phyloP scores from a whole-genome alignment of 257 asterid species.

The Penstemon barbatus region DNA sequence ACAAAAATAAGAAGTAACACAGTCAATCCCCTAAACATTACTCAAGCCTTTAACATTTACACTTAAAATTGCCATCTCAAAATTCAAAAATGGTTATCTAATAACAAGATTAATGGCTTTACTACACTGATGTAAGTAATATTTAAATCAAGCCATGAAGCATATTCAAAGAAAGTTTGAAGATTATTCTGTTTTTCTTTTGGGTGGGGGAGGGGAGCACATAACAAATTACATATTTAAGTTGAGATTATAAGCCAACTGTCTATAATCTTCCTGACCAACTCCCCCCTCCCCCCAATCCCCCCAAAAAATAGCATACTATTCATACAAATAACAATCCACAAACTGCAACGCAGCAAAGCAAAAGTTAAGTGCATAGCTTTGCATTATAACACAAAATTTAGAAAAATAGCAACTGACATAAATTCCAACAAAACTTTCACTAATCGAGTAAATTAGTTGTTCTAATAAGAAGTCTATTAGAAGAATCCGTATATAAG shows the following conservation, averaged over 20 bases:
- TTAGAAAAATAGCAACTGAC: conserved; percentile 5
- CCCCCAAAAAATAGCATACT: background rate
- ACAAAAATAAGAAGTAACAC: background rate
- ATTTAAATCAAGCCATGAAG: no score
- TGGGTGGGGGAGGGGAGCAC: background rate
- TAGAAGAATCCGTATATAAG: background rate
- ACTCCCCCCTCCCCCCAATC: no score
- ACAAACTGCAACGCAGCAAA: background rate
- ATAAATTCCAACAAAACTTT: background rate
- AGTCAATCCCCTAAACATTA: background rate
- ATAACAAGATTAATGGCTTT: no score
- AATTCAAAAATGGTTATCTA: no score
- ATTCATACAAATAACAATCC: background rate
- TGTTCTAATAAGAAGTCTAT: background rate
- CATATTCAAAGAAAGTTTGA: no score
- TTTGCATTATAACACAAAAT: background rate
- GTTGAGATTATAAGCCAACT: background rate
- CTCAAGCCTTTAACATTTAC: background rate
- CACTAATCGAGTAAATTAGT: background rate
- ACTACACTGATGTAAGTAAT: no score
- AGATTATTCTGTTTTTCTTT: no score
- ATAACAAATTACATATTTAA: background rate
- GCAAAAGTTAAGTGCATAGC: background rate
- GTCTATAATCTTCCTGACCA: background rate
- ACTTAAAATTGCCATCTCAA: background rate